Conservation (phyloP, 148 eudicot species). For the Simmondsia chinensis region DNA sequence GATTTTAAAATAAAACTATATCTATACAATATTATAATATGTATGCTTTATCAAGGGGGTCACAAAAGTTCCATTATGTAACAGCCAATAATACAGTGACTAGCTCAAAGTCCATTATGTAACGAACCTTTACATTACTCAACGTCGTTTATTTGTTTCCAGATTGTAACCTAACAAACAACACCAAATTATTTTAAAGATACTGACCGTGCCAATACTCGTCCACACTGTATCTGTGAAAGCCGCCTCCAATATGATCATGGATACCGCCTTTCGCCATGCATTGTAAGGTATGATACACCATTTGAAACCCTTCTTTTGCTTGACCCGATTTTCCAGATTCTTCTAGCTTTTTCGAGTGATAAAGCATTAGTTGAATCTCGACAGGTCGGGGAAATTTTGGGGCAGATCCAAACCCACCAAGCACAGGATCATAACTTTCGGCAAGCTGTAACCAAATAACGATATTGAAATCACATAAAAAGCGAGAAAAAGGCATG, state of each 20-base stretch:
- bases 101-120: neutral
- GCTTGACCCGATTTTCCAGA: conserved; percentile 38
- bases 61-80: too few relatives aligned
- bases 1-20: too few relatives aligned
- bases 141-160: too few relatives aligned
- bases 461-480: conserved; percentile 1
- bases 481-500: neutral
- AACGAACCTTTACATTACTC: too few relatives aligned
- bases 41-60: too few relatives aligned
- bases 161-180: neutral
- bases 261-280: conserved; percentile 96
- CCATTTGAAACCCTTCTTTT: conserved; percentile 55
- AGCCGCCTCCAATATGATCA: conserved; percentile 98
- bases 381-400: conserved; percentile 96
- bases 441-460: conserved; percentile 49
- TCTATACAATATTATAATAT: too few relatives aligned
- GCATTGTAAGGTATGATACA: conserved; percentile 54
- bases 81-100: too few relatives aligned
- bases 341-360: conserved; percentile 50
- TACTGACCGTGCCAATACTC: conserved; percentile 95
- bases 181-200: neutral
- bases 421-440: conserved; percentile 62
- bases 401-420: conserved; percentile 92
- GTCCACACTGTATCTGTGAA: conserved; percentile 98
- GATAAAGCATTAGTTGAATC: conserved; percentile 71